A percentile compares a stretch with the other conserved stretches of the same genome.
Conservation (phyloP, 768 basidiomycete genomes). For the Lentinula detonsa region DNA sequence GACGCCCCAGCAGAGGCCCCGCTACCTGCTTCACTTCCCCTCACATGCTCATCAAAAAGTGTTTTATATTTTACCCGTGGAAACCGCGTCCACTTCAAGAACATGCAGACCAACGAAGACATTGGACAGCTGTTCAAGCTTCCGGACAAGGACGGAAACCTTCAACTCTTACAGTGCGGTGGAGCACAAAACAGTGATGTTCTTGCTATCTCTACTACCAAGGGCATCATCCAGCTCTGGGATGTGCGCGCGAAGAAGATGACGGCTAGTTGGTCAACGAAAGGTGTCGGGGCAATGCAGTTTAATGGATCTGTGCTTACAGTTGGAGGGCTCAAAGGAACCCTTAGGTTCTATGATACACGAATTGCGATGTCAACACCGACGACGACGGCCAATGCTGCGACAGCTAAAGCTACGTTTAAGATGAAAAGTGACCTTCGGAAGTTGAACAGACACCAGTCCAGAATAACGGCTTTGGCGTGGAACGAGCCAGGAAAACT, state of each 20-base stretch:
- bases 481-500: slow-evolving; percentile 66
- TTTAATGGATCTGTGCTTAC: slow-evolving; percentile 67
- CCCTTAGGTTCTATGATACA: slow-evolving; percentile 71
- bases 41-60: slow-evolving; percentile 36
- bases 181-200: slow-evolving; percentile 27
- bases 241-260: slow-evolving; percentile 54
- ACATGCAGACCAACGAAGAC: slow-evolving; percentile 32
- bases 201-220: slow-evolving; percentile 57
- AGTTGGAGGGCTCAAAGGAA: slow-evolving; percentile 61
- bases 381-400: slow-evolving; percentile 22
- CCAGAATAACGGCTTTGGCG: slow-evolving; percentile 54
- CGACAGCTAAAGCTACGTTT: slow-evolving; percentile 11
- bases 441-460: slow-evolving; percentile 64
- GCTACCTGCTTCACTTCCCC: slow-evolving; percentile 15
- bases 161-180: slow-evolving; percentile 37
- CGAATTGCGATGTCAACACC: slow-evolving; percentile 34
- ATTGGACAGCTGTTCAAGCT: slow-evolving; percentile 47
- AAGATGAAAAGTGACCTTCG: slow-evolving; percentile 53
- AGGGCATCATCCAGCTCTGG: slow-evolving; percentile 69
- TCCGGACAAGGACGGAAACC: slow-evolving; percentile 36
- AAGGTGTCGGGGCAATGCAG: slow-evolving; percentile 54
- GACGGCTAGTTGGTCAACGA: slow-evolving; percentile 48
- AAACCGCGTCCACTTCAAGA: slow-evolving; percentile 50
- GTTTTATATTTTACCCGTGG: slow-evolving; percentile 45
- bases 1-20: background rate